These are phyloP conservation scores for Entomortierella lignicola DNA, from an alignment of 192 early-diverging fungal genomes.

Conservation along the genomic window DNA sequence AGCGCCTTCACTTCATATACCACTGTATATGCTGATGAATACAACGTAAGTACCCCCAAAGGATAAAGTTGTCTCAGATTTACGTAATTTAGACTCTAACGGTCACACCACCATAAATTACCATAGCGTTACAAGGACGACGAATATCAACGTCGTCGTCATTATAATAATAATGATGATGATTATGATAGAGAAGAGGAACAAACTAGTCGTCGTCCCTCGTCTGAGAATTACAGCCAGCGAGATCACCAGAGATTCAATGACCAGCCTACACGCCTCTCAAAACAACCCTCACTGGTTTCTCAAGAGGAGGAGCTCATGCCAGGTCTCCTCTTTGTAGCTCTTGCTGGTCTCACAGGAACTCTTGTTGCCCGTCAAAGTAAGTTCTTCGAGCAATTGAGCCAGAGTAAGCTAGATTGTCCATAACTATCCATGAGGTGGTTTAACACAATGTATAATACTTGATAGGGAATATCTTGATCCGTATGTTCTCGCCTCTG, in stretches of 20 bases:
- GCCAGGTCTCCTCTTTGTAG: conserved; percentile 41
- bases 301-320: conserved; percentile 41
- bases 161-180: background rate
- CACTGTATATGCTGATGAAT: conserved; percentile 37
- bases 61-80: too few species aligned
- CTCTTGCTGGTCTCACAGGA: conserved; percentile 32
- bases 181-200: background rate
- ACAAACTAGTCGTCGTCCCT: background rate
- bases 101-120: too few species aligned
- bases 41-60: conserved; percentile 23
- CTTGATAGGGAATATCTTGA: conserved; percentile 36
- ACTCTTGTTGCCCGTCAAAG: conserved; percentile 46
- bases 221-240: background rate
- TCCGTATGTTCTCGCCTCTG: conserved; percentile 44
- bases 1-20: conserved; percentile 31
- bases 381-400: conserved; percentile 12
- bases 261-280: background rate
- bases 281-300: conserved; percentile 17
- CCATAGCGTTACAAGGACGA: background rate
- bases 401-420: too few species aligned
- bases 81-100: too few species aligned
- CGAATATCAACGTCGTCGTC: background rate
- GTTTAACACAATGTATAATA: background rate
- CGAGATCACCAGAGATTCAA: background rate
- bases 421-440: background rate